These are phyloP conservation scores for Acer yangbiense DNA, from an alignment of 345 rosid species.

Conservation along the genomic window DNA sequence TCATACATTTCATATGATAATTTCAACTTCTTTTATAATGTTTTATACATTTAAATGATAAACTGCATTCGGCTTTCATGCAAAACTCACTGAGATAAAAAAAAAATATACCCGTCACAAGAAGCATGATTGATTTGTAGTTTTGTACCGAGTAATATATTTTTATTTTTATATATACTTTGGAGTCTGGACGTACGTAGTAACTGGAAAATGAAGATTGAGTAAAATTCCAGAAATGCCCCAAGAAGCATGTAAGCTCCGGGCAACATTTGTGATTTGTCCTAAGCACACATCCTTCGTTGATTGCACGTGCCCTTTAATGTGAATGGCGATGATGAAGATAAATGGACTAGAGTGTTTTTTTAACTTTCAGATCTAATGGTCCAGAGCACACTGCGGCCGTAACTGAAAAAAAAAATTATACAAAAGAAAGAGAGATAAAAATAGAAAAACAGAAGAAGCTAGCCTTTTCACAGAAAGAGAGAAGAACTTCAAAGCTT, in stretches of 20 bases:
- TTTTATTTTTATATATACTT: too few relatives aligned
- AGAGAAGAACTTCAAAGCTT: constrained; percentile 9
- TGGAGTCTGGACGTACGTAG: background rate
- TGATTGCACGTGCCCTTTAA: constrained; percentile 45
- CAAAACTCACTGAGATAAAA: background rate
- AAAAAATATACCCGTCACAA: background rate
- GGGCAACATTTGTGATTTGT: constrained; percentile 27
- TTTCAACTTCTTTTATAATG: too few relatives aligned
- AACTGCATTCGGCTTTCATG: background rate
- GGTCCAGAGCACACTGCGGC: constrained; percentile 17
- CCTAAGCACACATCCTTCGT: constrained; percentile 16
- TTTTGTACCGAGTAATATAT: too few relatives aligned
- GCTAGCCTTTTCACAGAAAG: background rate
- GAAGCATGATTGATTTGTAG: background rate
- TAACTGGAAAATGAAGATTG: background rate
- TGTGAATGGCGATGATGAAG: constrained; percentile 1
- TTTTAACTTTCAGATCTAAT: constrained; percentile 32
- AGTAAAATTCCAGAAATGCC: constrained; percentile 5
- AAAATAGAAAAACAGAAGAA: background rate
- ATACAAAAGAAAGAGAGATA: background rate
- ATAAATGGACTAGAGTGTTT: too few relatives aligned
- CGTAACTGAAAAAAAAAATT: background rate
- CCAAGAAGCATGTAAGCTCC: constrained; percentile 24
- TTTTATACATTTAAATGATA: too few relatives aligned
- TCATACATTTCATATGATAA: background rate